phyloP scores from a whole-genome alignment of 2,329 filamentous ascomycete genomes.

The Phialophora verrucosa region DNA sequence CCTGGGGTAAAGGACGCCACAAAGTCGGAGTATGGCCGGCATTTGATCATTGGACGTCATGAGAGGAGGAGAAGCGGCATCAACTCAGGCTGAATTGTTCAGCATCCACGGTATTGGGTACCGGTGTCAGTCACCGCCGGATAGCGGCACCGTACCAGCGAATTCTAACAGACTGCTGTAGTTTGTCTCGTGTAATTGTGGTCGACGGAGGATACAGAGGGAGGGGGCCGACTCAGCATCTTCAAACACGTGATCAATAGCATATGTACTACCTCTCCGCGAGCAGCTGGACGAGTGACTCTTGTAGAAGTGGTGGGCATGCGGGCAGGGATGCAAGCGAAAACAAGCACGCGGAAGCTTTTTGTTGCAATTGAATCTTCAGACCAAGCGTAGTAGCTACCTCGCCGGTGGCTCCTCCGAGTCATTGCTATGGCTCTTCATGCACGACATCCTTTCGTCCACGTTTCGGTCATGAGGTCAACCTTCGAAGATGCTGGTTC shows the following conservation, averaged over 20 bases:
- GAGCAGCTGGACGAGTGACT: not conserved
- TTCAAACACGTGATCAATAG: not conserved
- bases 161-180: not conserved
- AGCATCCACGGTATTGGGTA: constrained; percentile 9
- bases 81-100: constrained; percentile 15
- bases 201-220: not conserved
- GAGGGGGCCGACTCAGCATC: not conserved
- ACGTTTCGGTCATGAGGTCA: not conserved
- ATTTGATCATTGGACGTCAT: constrained; percentile 5
- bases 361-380: not conserved
- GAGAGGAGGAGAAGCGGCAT: constrained; percentile 2
- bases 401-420: not conserved
- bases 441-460: not conserved
- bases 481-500: not conserved
- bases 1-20: constrained; percentile 16
- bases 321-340: not conserved
- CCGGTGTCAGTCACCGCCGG: constrained; percentile 1
- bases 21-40: constrained; percentile 15
- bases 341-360: not conserved
- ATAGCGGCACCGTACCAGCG: constrained; percentile 6
- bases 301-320: not conserved
- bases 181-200: not conserved
- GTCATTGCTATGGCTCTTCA: not conserved
- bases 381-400: not conserved
- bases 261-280: not conserved